Evolutionary conservation across 345 rosid genomes (phyloP), one percentile per base, ranked within the genome.

Genomic region (Populus euphratica): DNA sequence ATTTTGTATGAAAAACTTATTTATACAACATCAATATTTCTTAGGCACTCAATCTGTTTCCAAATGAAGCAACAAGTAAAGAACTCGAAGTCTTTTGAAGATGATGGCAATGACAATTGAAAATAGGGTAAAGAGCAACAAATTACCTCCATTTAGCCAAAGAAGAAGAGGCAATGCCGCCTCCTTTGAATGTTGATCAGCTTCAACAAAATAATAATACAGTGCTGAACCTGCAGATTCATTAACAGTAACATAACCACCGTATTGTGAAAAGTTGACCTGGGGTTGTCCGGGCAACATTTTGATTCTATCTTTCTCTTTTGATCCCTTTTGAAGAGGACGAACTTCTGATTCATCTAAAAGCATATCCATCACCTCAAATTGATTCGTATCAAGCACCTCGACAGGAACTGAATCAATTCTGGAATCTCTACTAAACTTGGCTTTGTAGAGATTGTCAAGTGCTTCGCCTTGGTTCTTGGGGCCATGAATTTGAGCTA

Each of bases 101-200:
- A 39, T 39, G 41, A 39, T 39, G 35, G 35, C 5, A 33, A 33
- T 33, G 35, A 33, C 5, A 33, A 33, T 33, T 33, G 35, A 4
- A 47, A 47, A 13, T 47, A 47, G 50, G 16, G 50, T 14, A 47
- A 47, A 14, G 50, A 47, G 16, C 13, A 23, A 62, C 31, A 18
- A 11, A 33, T 33, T 33, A 93, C 97, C 97, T 77, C 98, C 98
- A 67, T 92, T 92, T 23, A 92, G 93, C 98, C 97, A 92, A 18
- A 94, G 89, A 85, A 94, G 90, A 75, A 94, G 91, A 79, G 98
- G 94, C 83, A 87, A 69, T 4, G 35, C 35, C 27, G 89, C 69
- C 27, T 75, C 79, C 73, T 83, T 77, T 12, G 78, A 68, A 17
- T 61, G 72, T 3, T 25, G 71, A 2, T 38, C 21, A 29, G 95